Evolutionary conservation across 257 asterid genomes (phyloP).

Genomic region (Solanum sejunctum): DNA sequence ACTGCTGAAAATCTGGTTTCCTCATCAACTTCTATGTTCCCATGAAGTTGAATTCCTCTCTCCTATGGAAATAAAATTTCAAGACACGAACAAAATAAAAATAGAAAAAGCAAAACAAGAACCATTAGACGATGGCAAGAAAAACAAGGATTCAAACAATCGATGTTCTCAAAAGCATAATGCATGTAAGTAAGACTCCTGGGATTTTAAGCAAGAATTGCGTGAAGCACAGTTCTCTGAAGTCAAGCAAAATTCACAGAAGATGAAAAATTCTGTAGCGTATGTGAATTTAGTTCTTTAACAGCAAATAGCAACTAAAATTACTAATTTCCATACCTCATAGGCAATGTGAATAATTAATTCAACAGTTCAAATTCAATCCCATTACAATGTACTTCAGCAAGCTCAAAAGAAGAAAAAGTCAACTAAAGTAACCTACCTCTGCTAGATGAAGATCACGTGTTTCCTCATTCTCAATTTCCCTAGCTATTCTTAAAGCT

Average conservation of each 20-base stretch:
- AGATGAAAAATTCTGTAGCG: not conserved
- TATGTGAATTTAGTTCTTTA: not conserved
- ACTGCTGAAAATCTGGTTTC: slow-evolving; percentile 88
- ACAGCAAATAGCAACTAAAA: not conserved
- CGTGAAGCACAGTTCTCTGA: not conserved
- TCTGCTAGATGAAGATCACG: slow-evolving; percentile 91
- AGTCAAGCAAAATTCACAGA: not conserved
- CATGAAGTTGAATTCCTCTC: slow-evolving; percentile 71
- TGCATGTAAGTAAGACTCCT: not conserved
- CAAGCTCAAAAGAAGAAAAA: not conserved
- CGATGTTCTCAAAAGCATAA: not conserved
- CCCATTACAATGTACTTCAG: not conserved
- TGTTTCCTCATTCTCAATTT: slow-evolving; percentile 91
- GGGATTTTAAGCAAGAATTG: not conserved
- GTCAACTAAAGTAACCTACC: slow-evolving; percentile 26
- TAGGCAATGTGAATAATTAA: not conserved
- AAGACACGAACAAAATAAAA: not conserved
- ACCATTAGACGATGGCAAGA: not conserved
- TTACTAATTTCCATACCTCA: not conserved
- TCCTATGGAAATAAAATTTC: slow-evolving; percentile 37
- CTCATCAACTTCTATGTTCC: slow-evolving; percentile 66
- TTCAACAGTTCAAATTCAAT: not conserved
- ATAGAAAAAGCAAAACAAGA: not conserved
- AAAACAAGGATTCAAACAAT: not conserved
- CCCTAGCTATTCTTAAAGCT: slow-evolving; percentile 76